Evolutionary conservation across 2,329 filamentous ascomycete genomes (phyloP), one percentile per base, ranked within the genome.

Genomic region (Podosphaera xanthii): DNA sequence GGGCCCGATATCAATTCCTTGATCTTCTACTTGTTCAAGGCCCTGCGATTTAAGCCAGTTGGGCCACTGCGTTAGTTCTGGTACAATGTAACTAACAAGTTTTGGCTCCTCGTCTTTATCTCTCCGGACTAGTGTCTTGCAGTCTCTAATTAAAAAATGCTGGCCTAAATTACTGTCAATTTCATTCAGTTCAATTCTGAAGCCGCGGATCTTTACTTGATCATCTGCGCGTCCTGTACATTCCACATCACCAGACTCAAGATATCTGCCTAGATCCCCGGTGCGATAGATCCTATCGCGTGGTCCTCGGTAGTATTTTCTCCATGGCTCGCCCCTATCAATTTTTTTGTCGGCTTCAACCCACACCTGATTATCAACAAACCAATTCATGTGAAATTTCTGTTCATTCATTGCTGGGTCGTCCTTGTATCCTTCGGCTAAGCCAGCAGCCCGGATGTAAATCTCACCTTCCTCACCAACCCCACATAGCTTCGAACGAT

Each of bases 191-290:
- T 98, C 92, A 64, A 98, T 94, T 62, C 91, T 79, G 76, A 96
- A 97, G 1, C 91, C 91, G 61, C 92, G 84, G 64, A 97, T 91
- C 75, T 97, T 98, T 73, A 96, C 87, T 69, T 97, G 91, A 64
- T 84, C 79, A 67, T 97, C 91, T 33, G 82, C 82, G 60, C 92
- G 78, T 31, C 91, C 91, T 8, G 85, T 83, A 67, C 82, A 86
- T 67, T 86, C 84, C 9, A 88, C 84, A 63, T 84, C 82, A 42
- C 86, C 87, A 6, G 72, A 71, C 1, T 77, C 75, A 58, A 81
- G 79, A 67, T 86, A 90, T 60, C 82, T 75, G 2, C 91, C 91
- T 2, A 98, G 73, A 69, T 97, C 91, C 34, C 91, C 92, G 46
- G 84, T 92, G 30, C 86, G 75, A 71, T 98, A 97, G 58, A 97